Percentiles rank a stretch among this genome's conserved stretches.
phyloP scores from a whole-genome alignment of 108 stramenopile genomes.

The Hondaea fermentalgiana region DNA sequence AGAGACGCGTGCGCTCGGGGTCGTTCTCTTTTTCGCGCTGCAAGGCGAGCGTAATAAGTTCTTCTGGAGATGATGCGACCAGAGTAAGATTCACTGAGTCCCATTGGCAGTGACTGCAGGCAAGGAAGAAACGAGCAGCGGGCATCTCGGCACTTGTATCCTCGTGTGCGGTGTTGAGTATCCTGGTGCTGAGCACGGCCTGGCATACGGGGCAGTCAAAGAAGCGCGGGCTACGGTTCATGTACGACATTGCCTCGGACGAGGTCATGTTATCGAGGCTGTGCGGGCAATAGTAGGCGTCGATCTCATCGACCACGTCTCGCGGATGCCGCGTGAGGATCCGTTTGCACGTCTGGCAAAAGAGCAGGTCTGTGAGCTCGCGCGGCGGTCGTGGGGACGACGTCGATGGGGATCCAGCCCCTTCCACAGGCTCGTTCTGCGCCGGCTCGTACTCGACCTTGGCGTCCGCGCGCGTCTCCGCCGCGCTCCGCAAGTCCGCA shows the following conservation, averaged over 20 bases:
- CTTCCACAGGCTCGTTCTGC: too few species aligned
- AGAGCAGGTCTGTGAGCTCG: neutral
- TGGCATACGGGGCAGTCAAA: neutral
- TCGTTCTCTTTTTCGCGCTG: neutral
- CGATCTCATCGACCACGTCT: neutral
- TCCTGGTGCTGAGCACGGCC: neutral
- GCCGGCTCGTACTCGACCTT: neutral
- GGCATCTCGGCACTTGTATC: neutral
- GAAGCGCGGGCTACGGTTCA: neutral
- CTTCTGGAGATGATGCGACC: neutral
- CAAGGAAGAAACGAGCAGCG: neutral
- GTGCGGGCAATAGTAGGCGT: slow-evolving; percentile 8
- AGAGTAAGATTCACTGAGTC: neutral
- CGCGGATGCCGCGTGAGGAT: neutral
- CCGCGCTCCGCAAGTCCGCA: neutral
- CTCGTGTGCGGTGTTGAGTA: neutral
- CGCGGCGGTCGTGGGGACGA: neutral
- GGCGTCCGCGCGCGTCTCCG: neutral
- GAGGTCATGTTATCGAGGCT: neutral
- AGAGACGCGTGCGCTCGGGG: neutral
- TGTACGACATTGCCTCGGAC: neutral
- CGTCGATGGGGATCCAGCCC: too few species aligned
- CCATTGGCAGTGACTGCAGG: neutral
- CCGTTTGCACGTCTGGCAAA: neutral
- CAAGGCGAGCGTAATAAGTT: neutral